Percentiles rank a stretch among this genome's conserved stretches.
Conservation (phyloP, 2,329 filamentous ascomycete species). For the Endocalyx cinctus region DNA sequence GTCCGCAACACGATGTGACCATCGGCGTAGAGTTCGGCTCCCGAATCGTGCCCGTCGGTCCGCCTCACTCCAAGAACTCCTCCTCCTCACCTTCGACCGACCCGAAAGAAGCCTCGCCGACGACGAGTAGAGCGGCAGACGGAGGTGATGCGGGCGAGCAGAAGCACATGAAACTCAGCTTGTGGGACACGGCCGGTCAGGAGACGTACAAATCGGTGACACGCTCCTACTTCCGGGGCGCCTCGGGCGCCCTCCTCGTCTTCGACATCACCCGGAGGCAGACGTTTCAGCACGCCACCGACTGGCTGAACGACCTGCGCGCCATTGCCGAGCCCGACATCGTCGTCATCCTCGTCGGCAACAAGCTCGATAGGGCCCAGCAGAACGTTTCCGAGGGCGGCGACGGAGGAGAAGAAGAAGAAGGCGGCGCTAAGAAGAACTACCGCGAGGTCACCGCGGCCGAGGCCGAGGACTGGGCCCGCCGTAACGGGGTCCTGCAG, state of each 20-base stretch:
- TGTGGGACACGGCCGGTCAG: slow-evolving; percentile 96
- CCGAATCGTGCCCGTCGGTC: slow-evolving; percentile 84
- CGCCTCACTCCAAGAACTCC: slow-evolving; percentile 61
- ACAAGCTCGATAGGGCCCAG: slow-evolving; percentile 80
- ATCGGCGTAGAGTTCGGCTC: slow-evolving; percentile 96
- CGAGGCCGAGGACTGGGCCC: slow-evolving; percentile 89
- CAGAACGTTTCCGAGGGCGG: slow-evolving; percentile 21
- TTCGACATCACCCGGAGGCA: slow-evolving; percentile 86
- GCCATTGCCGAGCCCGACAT: slow-evolving; percentile 96
- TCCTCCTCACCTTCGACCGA: slow-evolving; percentile 11
- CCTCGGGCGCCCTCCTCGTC: slow-evolving; percentile 69
- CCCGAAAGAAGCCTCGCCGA: slow-evolving; percentile 42
- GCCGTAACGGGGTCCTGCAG: slow-evolving; percentile 76
- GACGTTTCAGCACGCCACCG: slow-evolving; percentile 83
- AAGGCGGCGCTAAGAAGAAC: slow-evolving; percentile 43
- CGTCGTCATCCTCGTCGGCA: slow-evolving; percentile 89
- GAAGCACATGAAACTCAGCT: slow-evolving; percentile 84
- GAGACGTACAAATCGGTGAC: slow-evolving; percentile 98
- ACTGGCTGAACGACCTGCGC: slow-evolving; percentile 90
- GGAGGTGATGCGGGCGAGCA: slow-evolving; percentile 30
- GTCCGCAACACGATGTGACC: slow-evolving; percentile 90
- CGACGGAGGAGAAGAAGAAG: no score
- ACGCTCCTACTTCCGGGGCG: slow-evolving; percentile 85
- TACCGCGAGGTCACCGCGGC: slow-evolving; percentile 73
- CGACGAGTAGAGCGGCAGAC: slow-evolving; percentile 41